These are phyloP conservation scores for Lunularia cruciata DNA, from an alignment of 225 moss, liverwort and hornwort species.

Conservation along the genomic window DNA sequence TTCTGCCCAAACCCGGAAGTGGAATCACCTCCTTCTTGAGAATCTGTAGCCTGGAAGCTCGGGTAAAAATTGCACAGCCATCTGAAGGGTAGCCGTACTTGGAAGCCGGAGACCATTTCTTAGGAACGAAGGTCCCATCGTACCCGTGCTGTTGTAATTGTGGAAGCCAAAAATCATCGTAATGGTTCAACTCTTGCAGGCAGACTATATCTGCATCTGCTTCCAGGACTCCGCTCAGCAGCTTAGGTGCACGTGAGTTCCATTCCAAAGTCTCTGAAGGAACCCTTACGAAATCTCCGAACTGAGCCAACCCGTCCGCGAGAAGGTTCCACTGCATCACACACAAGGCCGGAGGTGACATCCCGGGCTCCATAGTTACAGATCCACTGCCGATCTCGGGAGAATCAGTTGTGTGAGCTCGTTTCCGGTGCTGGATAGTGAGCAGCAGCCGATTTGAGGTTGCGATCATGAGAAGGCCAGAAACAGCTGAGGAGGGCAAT, in stretches of 20 bases:
- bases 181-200: slow-evolving; percentile 77
- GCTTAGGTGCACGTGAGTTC: slow-evolving; percentile 54
- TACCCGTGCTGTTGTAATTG: slow-evolving; percentile 53
- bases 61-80: slow-evolving; percentile 67
- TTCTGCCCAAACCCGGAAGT: slow-evolving; percentile 28
- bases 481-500: too few relatives aligned
- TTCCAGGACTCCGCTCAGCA: slow-evolving; percentile 49
- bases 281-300: slow-evolving; percentile 51
- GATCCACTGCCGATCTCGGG: too few relatives aligned
- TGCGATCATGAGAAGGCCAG: too few relatives aligned
- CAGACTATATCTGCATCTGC: slow-evolving; percentile 54
- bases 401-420: too few relatives aligned
- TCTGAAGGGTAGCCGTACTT: slow-evolving; percentile 54
- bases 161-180: slow-evolving; percentile 55
- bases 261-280: slow-evolving; percentile 48
- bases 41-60: slow-evolving; percentile 48
- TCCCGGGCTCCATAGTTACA: too few relatives aligned
- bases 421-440: too few relatives aligned
- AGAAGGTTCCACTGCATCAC: slow-evolving; percentile 76
- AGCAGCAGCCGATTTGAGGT: too few relatives aligned
- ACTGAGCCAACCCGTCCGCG: slow-evolving; percentile 70
- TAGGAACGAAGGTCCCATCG: slow-evolving; percentile 53
- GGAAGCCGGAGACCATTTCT: slow-evolving; percentile 43
- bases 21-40: slow-evolving; percentile 37
- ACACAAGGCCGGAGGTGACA: slow-evolving; percentile 34